phyloP scores from a whole-genome alignment of 345 rosid genomes.

The Gossypium thurberi region DNA sequence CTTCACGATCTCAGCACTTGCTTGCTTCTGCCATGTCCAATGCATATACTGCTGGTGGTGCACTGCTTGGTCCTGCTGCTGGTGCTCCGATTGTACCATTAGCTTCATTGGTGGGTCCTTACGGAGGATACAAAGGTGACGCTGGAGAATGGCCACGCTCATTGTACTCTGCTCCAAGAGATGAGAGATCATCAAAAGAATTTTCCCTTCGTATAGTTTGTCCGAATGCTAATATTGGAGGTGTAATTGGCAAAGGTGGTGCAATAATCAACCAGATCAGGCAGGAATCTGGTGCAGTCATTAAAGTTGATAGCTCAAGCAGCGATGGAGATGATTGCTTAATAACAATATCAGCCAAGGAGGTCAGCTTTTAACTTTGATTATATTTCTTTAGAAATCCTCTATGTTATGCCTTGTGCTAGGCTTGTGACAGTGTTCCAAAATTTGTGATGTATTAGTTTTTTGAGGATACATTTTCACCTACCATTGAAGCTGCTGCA shows the following conservation, averaged over 20 bases:
- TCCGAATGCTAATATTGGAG: slow-evolving; percentile 75
- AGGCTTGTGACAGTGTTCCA: slow-evolving; percentile 6
- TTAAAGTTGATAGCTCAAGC: slow-evolving; percentile 85
- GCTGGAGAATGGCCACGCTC: slow-evolving; percentile 79
- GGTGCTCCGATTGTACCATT: slow-evolving; percentile 73
- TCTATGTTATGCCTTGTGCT: background rate
- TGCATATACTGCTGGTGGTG: slow-evolving; percentile 46
- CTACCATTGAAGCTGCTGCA: slow-evolving; percentile 81
- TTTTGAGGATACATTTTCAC: slow-evolving; percentile 79
- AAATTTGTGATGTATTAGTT: slow-evolving; percentile 32
- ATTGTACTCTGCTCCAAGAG: slow-evolving; percentile 71
- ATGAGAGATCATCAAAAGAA: slow-evolving; percentile 65
- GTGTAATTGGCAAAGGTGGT: slow-evolving; percentile 96
- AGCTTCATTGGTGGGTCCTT: slow-evolving; percentile 65
- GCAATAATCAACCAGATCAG: slow-evolving; percentile 82
- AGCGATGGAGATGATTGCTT: slow-evolving; percentile 89
- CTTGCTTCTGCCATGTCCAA: slow-evolving; percentile 61
- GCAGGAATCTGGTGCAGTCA: slow-evolving; percentile 75
- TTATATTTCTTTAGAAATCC: background rate
- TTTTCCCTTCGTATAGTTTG: slow-evolving; percentile 77
- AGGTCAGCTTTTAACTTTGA: slow-evolving; percentile 42
- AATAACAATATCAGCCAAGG: slow-evolving; percentile 74
- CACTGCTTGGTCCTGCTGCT: slow-evolving; percentile 51
- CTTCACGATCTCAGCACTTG: slow-evolving; percentile 76
- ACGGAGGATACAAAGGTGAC: slow-evolving; percentile 78